A percentile compares a stretch with the other conserved stretches of the same genome.
Evolutionary conservation across 768 basidiomycete species (phyloP).

Genomic region (Mycena vitilis): DNA sequence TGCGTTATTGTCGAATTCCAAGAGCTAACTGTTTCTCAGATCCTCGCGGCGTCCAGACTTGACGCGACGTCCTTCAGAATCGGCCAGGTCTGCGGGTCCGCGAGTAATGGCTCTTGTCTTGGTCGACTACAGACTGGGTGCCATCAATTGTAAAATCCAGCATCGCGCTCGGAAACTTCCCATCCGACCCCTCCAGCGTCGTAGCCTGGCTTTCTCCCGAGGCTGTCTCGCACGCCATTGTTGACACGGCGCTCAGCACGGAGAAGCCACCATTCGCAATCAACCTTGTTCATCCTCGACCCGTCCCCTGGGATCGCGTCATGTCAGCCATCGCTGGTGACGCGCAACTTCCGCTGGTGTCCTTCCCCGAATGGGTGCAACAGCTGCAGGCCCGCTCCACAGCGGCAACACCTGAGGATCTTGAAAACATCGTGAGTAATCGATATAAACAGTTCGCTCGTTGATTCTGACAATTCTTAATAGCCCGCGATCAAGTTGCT

Average conservation of each 20-base stretch:
- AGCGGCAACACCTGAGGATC: background rate
- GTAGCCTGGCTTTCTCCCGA: no score
- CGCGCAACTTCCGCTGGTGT: background rate
- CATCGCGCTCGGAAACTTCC: no score
- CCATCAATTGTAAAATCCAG: no score
- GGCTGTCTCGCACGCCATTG: background rate
- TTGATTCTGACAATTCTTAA: background rate
- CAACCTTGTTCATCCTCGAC: background rate
- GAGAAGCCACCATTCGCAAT: background rate
- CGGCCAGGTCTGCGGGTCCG: constrained; percentile 3
- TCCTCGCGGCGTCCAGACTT: background rate
- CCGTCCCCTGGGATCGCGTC: background rate
- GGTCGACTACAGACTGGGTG: constrained; percentile 2
- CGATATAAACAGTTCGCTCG: background rate
- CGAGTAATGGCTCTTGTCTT: background rate
- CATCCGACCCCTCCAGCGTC: no score
- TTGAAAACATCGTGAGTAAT: background rate
- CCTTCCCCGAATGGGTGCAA: background rate
- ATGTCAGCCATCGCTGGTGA: background rate
- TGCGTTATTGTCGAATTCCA: background rate
- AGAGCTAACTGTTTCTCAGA: background rate
- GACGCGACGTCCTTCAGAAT: background rate
- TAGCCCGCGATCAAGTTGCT: constrained; percentile 1
- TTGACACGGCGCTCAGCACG: background rate
- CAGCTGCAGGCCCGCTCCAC: background rate